Base-by-base conservation (phyloP, 768 basidiomycete genomes). In the Suillus tomentosus region DNA sequence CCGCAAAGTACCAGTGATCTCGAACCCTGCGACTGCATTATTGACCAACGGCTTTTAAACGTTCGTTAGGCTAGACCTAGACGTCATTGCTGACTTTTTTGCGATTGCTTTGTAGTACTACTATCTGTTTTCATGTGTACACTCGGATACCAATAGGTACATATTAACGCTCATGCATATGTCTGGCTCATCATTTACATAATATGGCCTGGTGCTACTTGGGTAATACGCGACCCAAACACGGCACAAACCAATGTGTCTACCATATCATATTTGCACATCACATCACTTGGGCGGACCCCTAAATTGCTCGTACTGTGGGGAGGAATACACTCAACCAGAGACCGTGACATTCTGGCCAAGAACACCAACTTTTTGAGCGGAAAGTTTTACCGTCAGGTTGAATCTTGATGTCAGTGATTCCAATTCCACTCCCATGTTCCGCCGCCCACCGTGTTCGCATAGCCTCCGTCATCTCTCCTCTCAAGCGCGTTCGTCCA, bases 401-500 rank as follows among this genome's bases (percentile, higher is more conserved):
- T 22, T 60, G 24, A 27, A 17, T 51, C 50, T 51, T 17, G 56
- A 63, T 63, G 62, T 9, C 62, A 63, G 58, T 69, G 63, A 61
- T 69, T 40, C 54, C 43, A 51, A 31, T 55, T 61, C 66, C 62
- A 27, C 34, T 42, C 10, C 73, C 70, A 40, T 42, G 68, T 24
- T 39, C 66, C 10, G 63, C 62, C 15, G 86, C 85, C 24, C 86
- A 85, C 67, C 85, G 89, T 27, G 78, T 80, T 55, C 79, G 79
- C 17, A 77, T 90, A 57, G 84, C 85, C 0, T 65, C 72, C 56
- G 77, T 85, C 14, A 72, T 92, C 17, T 83, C 87, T 5, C 79
- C 85, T 50, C 74, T 92, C 1, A 81, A 84, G 39, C 85, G 88
- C 37, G 78, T 86, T 6, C 81, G 86, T 13, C 85, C 90, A 10